Conservation (phyloP, 371 early-diverging fungal genomes). For the Capniomyces stellatus region DNA sequence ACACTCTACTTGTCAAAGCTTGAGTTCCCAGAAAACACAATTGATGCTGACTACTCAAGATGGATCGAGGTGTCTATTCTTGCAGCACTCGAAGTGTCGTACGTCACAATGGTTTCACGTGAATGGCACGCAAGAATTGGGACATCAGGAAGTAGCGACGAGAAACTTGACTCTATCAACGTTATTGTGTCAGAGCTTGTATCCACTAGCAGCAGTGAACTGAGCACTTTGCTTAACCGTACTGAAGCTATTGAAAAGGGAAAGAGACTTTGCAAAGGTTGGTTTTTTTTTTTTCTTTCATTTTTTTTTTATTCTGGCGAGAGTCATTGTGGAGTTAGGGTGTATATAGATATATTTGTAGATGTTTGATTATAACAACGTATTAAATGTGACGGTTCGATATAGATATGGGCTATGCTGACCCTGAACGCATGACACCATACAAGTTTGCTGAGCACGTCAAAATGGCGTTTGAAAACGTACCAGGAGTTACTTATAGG, state of each 20-base stretch:
- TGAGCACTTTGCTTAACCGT: constrained; percentile 15
- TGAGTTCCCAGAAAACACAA: neutral
- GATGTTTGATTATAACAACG: neutral
- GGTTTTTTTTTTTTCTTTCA: too few relatives aligned
- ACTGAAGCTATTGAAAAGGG: constrained; percentile 58
- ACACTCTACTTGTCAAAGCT: constrained; percentile 33
- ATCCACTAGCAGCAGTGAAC: constrained; percentile 11
- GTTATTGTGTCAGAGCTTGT: constrained; percentile 20
- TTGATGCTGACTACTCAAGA: constrained; percentile 35
- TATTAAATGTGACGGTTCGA: neutral
- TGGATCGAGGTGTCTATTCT: constrained; percentile 55
- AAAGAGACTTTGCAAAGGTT: constrained; percentile 45
- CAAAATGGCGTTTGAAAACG: constrained; percentile 29
- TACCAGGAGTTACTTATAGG: constrained; percentile 34
- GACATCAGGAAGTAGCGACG: constrained; percentile 18
- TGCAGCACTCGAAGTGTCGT: constrained; percentile 47
- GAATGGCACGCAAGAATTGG: constrained; percentile 31
- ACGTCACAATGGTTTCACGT: constrained; percentile 65
- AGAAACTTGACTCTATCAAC: constrained; percentile 33
- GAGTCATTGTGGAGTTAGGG: neutral
- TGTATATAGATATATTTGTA: neutral
- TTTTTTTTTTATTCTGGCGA: too few relatives aligned
- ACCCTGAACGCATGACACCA: constrained; percentile 77
- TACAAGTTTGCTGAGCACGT: constrained; percentile 52
- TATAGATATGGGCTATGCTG: constrained; percentile 60